Conservation (phyloP, 805 yeast genomes). For the Ogataea populi-albae region DNA sequence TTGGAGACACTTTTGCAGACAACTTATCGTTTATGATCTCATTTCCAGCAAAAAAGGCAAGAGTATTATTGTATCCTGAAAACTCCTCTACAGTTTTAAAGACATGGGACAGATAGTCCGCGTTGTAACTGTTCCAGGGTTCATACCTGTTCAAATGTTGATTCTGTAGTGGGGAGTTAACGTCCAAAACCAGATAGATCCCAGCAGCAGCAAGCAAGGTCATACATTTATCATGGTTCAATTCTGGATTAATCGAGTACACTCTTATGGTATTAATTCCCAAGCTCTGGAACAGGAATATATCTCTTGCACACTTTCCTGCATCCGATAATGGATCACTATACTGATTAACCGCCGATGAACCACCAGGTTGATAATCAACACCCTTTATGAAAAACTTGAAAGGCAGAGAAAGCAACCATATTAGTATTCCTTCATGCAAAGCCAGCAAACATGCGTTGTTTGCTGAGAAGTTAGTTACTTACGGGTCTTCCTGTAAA, state of each 20-base stretch:
- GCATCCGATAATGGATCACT: constrained; percentile 78
- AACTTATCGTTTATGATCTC: constrained; percentile 80
- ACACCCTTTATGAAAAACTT: constrained; percentile 81
- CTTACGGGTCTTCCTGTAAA: constrained; percentile 69
- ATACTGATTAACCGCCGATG: constrained; percentile 59
- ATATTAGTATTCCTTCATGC: background rate
- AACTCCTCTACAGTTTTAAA: constrained; percentile 80
- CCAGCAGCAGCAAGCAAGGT: constrained; percentile 87
- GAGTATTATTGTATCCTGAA: constrained; percentile 79
- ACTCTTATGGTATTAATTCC: constrained; percentile 87
- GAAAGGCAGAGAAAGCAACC: background rate
- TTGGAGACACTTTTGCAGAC: constrained; percentile 69
- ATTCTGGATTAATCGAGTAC: constrained; percentile 78
- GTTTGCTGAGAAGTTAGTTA: constrained; percentile 4
- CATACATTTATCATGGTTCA: constrained; percentile 90
- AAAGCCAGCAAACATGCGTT: background rate
- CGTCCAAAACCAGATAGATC: constrained; percentile 86
- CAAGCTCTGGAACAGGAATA: constrained; percentile 72
- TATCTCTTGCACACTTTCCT: constrained; percentile 74
- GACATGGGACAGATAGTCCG: constrained; percentile 67
- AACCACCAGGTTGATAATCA: constrained; percentile 96
- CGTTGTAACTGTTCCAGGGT: constrained; percentile 86
- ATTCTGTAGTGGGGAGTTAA: constrained; percentile 76
- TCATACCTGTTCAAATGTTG: constrained; percentile 87
- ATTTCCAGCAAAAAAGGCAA: constrained; percentile 90